Percentiles rank a stretch among this genome's conserved stretches.
Conservation (phyloP, 306 rosid species). For the Cucumis melo region DNA sequence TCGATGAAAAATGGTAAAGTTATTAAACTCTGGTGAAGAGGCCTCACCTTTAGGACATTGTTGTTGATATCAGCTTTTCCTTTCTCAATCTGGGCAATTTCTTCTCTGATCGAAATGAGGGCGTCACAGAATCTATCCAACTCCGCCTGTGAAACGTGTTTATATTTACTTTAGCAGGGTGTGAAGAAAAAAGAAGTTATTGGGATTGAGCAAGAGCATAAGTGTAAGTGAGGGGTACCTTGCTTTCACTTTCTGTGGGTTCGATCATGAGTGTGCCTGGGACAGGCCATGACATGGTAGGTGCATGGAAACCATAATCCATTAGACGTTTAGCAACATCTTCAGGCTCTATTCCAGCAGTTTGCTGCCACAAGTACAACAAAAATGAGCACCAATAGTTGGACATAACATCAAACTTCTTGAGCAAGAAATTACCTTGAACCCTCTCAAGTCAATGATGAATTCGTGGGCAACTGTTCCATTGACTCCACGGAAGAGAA, state of each 20-base stretch:
- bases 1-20: background rate
- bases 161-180: background rate
- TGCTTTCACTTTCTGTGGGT: constrained; percentile 99
- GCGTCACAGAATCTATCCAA: constrained; percentile 87
- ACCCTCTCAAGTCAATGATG: constrained; percentile 89
- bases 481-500: constrained; percentile 97
- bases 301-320: constrained; percentile 96
- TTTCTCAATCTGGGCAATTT: constrained; percentile 75
- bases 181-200: background rate
- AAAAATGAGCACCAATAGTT: constrained; percentile 12
- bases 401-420: background rate
- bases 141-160: constrained; percentile 62
- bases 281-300: constrained; percentile 99
- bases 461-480: constrained; percentile 95
- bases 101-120: constrained; percentile 81
- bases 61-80: constrained; percentile 76
- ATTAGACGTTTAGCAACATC: constrained; percentile 96
- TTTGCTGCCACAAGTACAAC: constrained; percentile 28
- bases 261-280: constrained; percentile 99
- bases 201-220: background rate
- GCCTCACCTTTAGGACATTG: constrained; percentile 82
- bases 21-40: background rate
- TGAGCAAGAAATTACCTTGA: constrained; percentile 46
- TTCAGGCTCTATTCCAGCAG: constrained; percentile 93
- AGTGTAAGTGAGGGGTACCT: constrained; percentile 31